phyloP scores from a whole-genome alignment of 768 basidiomycete species.

The Thelephora ganbajun region DNA sequence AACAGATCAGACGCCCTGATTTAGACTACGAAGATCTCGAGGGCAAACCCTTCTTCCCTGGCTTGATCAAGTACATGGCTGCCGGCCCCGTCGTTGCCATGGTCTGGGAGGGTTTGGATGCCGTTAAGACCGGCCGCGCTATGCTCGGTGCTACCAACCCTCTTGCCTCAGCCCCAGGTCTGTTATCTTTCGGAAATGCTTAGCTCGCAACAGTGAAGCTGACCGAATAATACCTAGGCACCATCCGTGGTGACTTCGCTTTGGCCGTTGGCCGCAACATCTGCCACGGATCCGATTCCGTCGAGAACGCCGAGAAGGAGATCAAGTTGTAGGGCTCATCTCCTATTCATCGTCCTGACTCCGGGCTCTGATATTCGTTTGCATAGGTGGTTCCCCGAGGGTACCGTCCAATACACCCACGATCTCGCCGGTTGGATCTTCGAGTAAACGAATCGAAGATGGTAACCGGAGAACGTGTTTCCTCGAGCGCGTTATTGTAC shows the following conservation, averaged over 20 bases:
- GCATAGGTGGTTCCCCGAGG: constrained; percentile 85
- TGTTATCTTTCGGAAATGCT: constrained; percentile 12
- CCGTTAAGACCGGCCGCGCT: constrained; percentile 87
- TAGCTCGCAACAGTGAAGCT: constrained; percentile 2
- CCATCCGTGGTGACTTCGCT: constrained; percentile 92
- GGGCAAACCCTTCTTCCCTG: constrained; percentile 91
- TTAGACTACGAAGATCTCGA: constrained; percentile 93
- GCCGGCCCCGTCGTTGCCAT: constrained; percentile 91
- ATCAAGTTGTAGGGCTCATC: constrained; percentile 60
- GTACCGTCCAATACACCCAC: constrained; percentile 55
- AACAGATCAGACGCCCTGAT: not conserved
- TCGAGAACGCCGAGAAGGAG: constrained; percentile 88
- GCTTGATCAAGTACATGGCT: constrained; percentile 92
- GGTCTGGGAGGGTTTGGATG: constrained; percentile 91
- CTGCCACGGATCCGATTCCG: constrained; percentile 83
- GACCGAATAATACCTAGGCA: constrained; percentile 29
- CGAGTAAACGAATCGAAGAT: constrained; percentile 35
- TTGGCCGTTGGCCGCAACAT: constrained; percentile 93
- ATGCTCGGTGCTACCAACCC: constrained; percentile 99
- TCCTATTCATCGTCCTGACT: not conserved
- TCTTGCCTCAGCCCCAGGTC: constrained; percentile 74
- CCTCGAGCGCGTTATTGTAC: not conserved
- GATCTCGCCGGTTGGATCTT: constrained; percentile 62
- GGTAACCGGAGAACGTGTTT: constrained; percentile 2
- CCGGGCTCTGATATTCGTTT: constrained; percentile 9